Evolutionary conservation across 2,329 filamentous ascomycete genomes (phyloP), one percentile per base, ranked within the genome.

Genomic region (Dactylonectria estremocensis): DNA sequence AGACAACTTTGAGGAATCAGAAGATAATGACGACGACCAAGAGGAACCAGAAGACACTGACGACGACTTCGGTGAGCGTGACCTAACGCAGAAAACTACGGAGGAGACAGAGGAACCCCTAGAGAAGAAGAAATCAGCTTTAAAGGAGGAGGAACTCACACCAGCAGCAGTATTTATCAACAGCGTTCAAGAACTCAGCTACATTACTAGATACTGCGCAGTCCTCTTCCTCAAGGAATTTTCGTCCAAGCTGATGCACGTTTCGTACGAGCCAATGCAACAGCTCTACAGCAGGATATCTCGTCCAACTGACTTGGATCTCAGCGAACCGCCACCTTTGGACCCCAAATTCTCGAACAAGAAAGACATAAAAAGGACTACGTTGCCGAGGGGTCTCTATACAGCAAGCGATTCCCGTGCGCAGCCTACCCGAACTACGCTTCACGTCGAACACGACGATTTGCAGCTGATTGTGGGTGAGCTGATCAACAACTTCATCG

Each of bases 401-500:
- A 40, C 50, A 0, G 52, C 45, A 18, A 20, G 33, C 4, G 20
- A 60, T 3, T 63, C 52, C 8, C 10, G 16, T 11, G 64, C 66
- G 31, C 43, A 24, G 10, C 46, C 72, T 5, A 45, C 37, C 8
- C 54, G 40, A 20, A 57, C 52, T 35, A 58, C 55, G 2, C 20
- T 52, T 13, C 20, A 59, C 16, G 45, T 35, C 24, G 61, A 69
- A 10, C 46, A 67, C 40, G 22, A 56, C 8, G 56, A 72, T 14
- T 45, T 63, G 35, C 28, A 55, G 8, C 68, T 63, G 13, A 63
- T 67, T 14, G 62, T 72, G 33, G 68, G 65, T 10, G 69, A 72
- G n/a, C 49, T 74, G 20, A 73, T 73, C 14, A 70, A 74, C 57
- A 73, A 74, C 43, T 74, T 74, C 64, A 70, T 74, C 13, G 69